Conservation (phyloP, 768 basidiomycete species). For the Kwoniella botswanensis region DNA sequence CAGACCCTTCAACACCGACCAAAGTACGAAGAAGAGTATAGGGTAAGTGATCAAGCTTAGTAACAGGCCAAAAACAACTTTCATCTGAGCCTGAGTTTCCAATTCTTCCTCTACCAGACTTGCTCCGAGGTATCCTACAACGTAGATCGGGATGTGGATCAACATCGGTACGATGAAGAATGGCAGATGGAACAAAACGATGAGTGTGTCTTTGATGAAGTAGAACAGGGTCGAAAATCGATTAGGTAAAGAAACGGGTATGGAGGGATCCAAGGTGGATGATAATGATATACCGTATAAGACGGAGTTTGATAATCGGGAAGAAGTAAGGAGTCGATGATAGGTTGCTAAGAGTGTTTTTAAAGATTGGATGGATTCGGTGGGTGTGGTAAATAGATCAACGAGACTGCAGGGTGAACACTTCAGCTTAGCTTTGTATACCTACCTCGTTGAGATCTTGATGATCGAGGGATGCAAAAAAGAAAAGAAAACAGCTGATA, state of each 20-base stretch:
- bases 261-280: constrained; percentile 76
- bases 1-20: constrained; percentile 80
- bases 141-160: constrained; percentile 68
- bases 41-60: constrained; percentile 80
- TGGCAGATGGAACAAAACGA: constrained; percentile 74
- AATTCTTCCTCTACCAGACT: constrained; percentile 80
- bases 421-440: constrained; percentile 2
- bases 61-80: constrained; percentile 80
- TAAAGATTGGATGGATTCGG: constrained; percentile 67
- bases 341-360: constrained; percentile 80
- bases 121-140: constrained; percentile 76
- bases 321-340: constrained; percentile 80
- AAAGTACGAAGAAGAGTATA: constrained; percentile 79
- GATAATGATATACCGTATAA: constrained; percentile 85
- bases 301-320: constrained; percentile 81
- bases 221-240: constrained; percentile 79
- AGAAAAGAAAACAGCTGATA: constrained; percentile 16
- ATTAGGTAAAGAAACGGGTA: constrained; percentile 75
- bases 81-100: constrained; percentile 96
- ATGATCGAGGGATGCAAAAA: too few species aligned
- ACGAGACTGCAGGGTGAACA: constrained; percentile 66
- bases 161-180: constrained; percentile 87
- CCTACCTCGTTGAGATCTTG: not conserved
- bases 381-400: constrained; percentile 79
- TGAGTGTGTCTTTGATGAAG: constrained; percentile 77